Percentiles rank a stretch among this genome's conserved stretches.
phyloP scores from a whole-genome alignment of 768 basidiomycete species.

The Tricholoma sp. region DNA sequence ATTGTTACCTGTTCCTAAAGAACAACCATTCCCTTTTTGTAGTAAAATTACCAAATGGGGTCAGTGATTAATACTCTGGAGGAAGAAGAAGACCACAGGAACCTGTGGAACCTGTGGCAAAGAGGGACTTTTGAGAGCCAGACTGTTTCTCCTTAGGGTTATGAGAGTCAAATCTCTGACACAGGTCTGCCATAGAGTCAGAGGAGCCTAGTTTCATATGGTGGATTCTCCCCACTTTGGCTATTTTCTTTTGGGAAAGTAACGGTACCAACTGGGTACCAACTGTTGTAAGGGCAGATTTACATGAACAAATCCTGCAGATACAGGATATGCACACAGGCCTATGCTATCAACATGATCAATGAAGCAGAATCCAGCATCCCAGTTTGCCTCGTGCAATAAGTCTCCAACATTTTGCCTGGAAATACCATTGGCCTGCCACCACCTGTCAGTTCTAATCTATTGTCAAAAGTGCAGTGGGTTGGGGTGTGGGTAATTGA shows the following conservation, averaged over 20 bases:
- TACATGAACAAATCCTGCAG: background rate
- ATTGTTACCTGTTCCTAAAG: too few species aligned
- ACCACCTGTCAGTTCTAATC: background rate
- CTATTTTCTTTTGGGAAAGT: background rate
- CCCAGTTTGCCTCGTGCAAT: background rate
- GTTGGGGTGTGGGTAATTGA: too few species aligned
- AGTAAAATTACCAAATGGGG: too few species aligned
- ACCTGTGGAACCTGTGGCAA: too few species aligned
- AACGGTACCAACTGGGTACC: background rate
- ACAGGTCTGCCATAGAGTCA: background rate
- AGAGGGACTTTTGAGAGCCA: too few species aligned
- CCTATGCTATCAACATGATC: background rate
- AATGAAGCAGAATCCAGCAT: background rate
- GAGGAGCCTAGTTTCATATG: background rate
- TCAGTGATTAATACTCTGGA: too few species aligned
- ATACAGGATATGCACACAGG: background rate
- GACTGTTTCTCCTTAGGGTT: too few species aligned
- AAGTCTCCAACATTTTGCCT: background rate
- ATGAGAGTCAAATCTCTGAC: background rate
- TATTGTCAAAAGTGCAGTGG: background rate
- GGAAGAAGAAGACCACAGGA: too few species aligned
- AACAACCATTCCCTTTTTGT: too few species aligned
- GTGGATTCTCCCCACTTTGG: background rate
- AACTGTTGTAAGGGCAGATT: background rate
- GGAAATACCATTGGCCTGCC: background rate